Base-by-base conservation (phyloP, 139 green algal species). In the Closterium sp. region DNA sequence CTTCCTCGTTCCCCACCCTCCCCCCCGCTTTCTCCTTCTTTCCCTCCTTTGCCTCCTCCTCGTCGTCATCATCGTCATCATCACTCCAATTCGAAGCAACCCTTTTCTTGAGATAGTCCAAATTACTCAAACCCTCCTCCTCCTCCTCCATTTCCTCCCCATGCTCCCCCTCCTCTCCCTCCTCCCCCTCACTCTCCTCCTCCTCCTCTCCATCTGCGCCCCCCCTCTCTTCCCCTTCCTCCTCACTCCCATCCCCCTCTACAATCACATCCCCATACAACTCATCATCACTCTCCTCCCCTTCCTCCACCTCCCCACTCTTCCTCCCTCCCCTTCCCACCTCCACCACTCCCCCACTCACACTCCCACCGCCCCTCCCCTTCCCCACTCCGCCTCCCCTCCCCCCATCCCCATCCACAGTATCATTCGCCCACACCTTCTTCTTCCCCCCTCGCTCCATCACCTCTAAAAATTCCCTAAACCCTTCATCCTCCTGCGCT, bases 381-480 rank as follows among this genome's bases (percentile, higher is more conserved):
- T 24, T 88, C 34, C 22, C 62, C 88, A 19, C 34, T 17, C 28
- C 62, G 28, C 31, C 31, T 38, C 27, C 31, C 28, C 9, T 28
- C 62, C 34, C 90, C 88, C 13, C 38, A 38, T 62, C 85, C 92
- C 85, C 62, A 79, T 79, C 31, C 30, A 13, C 34, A 27, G 89
- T 91, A 45, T 99, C 97, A 94, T 99, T 99, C 88, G 91, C 92
- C 97, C 98, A 99, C 19, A 98, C 96, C 28, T 96, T 95, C 0
- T 96, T 94, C 87, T 97, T 97, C 79, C 85, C 92, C 3, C 97
- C 96, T 0, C 97, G 97, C 94, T 97, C 93, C 97, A 99, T 99
- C 17, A 99, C 89, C 70, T 96, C 94, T 93, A 99, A 89, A 90
- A 99, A 99, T 96, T 99, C 98, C 9, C 94, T 89, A 88, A 99